These are phyloP conservation scores for Neurospora cerealis DNA, from an alignment of 495 filamentous ascomycete species.

Conservation along the genomic window DNA sequence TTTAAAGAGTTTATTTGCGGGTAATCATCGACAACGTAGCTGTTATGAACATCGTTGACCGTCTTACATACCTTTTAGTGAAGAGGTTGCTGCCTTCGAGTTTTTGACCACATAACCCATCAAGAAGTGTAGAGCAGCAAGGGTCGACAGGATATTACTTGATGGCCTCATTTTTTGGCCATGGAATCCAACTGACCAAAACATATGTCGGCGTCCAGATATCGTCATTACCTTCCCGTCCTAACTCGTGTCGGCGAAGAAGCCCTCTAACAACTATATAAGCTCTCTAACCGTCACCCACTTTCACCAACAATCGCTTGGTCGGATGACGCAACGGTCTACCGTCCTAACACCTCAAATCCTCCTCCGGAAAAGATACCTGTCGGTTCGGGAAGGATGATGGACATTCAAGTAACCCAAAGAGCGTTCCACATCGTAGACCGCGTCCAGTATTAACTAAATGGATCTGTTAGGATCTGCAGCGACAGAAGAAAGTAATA, in stretches of 20 bases:
- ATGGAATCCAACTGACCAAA: not conserved
- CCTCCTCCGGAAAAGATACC: not conserved
- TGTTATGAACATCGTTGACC: no score
- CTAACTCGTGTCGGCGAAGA: not conserved
- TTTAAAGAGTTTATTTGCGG: no score
- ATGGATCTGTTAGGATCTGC: not conserved
- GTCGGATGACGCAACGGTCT: not conserved
- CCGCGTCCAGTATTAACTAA: not conserved
- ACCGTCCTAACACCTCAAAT: not conserved
- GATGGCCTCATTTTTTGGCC: not conserved
- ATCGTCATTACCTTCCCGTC: no score
- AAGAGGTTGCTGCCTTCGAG: no score
- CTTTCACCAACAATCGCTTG: not conserved
- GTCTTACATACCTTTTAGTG: no score
- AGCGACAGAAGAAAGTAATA: not conserved
- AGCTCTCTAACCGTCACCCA: not conserved
- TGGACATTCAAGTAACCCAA: not conserved
- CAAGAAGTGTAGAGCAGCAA: not conserved
- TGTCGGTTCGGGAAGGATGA: not conserved
- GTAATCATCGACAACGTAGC: no score
- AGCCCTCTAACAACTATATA: not conserved
- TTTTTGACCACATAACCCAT: not conserved
- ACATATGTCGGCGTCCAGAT: not conserved
- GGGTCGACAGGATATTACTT: not conserved
- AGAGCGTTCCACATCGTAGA: not conserved